A percentile compares a stretch with the other conserved stretches of the same genome.
Evolutionary conservation across 495 filamentous ascomycete species (phyloP).

Genomic region (Hypoxylon crocopeplum): DNA sequence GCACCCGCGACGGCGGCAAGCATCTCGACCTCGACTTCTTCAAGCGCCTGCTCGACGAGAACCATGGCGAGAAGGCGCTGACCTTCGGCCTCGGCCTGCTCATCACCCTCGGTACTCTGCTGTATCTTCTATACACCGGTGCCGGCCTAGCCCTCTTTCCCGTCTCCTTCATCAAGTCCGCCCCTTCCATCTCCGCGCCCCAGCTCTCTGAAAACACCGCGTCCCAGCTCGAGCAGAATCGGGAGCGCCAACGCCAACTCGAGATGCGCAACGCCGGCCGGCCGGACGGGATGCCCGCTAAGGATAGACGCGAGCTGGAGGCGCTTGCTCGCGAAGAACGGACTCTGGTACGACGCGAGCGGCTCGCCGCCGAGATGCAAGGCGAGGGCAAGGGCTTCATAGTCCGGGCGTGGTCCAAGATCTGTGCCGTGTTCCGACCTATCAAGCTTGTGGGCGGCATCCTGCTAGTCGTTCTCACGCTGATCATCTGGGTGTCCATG

Average conservation of each 20-base stretch:
- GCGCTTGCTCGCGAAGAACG: slow-evolving; percentile 86
- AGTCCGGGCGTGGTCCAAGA: slow-evolving; percentile 74
- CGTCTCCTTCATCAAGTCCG: slow-evolving; percentile 86
- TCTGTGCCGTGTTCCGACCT: slow-evolving; percentile 77
- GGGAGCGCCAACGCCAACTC: slow-evolving; percentile 88
- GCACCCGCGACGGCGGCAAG: slow-evolving; percentile 63
- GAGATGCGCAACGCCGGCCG: slow-evolving; percentile 85
- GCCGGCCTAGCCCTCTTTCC: slow-evolving; percentile 89
- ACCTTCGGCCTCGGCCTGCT: slow-evolving; percentile 87
- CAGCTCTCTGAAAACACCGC: slow-evolving; percentile 75
- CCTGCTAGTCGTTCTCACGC: slow-evolving; percentile 69
- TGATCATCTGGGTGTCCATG: slow-evolving; percentile 89
- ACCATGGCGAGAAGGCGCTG: slow-evolving; percentile 90
- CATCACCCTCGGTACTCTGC: slow-evolving; percentile 80
- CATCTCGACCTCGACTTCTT: slow-evolving; percentile 87
- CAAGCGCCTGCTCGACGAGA: slow-evolving; percentile 80
- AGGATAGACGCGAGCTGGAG: slow-evolving; percentile 89
- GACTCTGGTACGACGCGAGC: slow-evolving; percentile 87
- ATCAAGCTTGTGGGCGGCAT: slow-evolving; percentile 87
- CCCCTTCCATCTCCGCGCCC: slow-evolving; percentile 79
- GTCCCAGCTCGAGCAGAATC: slow-evolving; percentile 80
- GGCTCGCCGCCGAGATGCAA: slow-evolving; percentile 79
- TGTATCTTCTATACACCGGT: slow-evolving; percentile 89
- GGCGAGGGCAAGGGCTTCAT: slow-evolving; percentile 75
- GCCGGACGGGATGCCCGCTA: slow-evolving; percentile 73